Evolutionary conservation across 2,329 filamentous ascomycete genomes (phyloP).

Genomic region (Helotiales sp.): DNA sequence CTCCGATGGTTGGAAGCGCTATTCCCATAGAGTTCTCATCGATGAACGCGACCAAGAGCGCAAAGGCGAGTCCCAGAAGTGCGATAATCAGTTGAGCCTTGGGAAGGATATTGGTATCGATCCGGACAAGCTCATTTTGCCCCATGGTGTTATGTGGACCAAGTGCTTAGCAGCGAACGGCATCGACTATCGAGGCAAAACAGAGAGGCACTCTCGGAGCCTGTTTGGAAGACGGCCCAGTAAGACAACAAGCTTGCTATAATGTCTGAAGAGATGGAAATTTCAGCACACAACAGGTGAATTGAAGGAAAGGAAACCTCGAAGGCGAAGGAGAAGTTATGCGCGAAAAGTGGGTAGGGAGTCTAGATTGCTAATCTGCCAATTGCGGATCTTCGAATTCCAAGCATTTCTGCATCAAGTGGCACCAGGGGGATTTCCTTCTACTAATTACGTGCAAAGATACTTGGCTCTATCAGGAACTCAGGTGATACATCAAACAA

Average conservation of each 20-base stretch:
- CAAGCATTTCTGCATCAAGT: background rate
- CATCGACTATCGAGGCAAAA: background rate
- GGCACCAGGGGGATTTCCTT: background rate
- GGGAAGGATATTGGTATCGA: constrained; percentile 63
- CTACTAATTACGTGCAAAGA: too few relatives aligned
- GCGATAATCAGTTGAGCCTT: constrained; percentile 55
- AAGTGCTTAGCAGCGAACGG: background rate
- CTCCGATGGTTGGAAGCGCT: constrained; percentile 57
- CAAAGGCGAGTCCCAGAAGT: constrained; percentile 56
- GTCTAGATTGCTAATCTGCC: background rate
- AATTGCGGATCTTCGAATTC: background rate
- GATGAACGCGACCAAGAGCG: constrained; percentile 58
- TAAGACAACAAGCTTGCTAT: background rate
- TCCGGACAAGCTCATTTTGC: constrained; percentile 37
- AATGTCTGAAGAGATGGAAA: background rate
- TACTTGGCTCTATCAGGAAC: too few relatives aligned
- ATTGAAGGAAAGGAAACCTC: background rate
- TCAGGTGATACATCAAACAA: too few relatives aligned
- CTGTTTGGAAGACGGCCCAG: background rate
- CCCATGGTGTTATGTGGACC: constrained; percentile 24
- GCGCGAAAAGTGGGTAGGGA: background rate
- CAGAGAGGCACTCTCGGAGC: background rate
- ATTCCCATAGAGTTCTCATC: constrained; percentile 45
- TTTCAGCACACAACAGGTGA: background rate
- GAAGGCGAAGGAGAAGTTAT: background rate